These are phyloP conservation scores for Parietichytrium sp. DNA, from an alignment of 108 stramenopile species.

Conservation along the genomic window DNA sequence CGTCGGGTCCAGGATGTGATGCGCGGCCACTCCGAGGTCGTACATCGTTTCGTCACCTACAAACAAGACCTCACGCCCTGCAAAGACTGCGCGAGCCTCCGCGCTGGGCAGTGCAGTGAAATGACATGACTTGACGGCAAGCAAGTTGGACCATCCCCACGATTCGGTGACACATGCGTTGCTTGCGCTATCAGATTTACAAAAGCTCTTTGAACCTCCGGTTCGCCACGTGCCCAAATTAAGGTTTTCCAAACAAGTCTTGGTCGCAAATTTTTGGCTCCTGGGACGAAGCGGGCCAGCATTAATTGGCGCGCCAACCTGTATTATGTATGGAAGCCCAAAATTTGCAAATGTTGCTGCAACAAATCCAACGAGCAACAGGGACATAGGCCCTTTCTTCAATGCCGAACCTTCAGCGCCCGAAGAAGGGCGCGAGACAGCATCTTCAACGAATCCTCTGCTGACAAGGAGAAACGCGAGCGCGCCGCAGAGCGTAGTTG, in stretches of 20 bases:
- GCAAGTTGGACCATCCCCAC: neutral
- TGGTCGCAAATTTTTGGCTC: neutral
- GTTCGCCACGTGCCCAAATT: neutral
- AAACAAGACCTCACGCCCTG: neutral
- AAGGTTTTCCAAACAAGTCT: neutral
- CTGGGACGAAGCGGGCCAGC: neutral
- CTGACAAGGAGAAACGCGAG: neutral
- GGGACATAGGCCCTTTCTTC: neutral
- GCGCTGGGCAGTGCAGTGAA: neutral
- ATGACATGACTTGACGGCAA: neutral
- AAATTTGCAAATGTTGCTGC: neutral
- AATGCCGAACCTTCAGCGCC: neutral
- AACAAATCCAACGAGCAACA: neutral
- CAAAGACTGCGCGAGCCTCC: neutral
- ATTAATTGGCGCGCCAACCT: neutral
- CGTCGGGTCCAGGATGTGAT: neutral
- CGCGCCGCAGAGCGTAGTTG: neutral
- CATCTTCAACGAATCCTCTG: neutral
- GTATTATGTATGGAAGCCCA: neutral
- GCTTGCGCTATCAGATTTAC: neutral
- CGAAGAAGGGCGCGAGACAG: neutral
- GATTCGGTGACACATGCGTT: neutral
- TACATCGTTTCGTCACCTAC: conserved; percentile 9
- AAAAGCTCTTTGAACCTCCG: neutral
- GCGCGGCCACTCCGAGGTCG: neutral